Evolutionary conservation across 305 asterid species (phyloP), one percentile per base, ranked within the genome.

Genomic region (Stenogyne calaminthoides): DNA sequence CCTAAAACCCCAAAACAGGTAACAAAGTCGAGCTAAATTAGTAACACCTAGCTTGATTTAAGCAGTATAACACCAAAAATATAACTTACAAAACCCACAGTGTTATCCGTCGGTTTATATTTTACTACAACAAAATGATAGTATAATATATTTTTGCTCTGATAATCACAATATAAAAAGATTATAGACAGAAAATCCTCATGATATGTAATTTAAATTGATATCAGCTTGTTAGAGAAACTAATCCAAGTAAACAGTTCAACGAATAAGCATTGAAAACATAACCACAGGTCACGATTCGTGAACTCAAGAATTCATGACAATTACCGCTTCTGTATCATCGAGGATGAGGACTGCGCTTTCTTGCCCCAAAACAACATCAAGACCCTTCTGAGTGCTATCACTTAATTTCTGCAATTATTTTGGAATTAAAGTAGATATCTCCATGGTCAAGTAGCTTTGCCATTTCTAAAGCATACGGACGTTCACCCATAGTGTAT

Each of bases 401-500:
- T 95, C 97, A 70, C 87, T 91, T n/a, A n/a, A n/a, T n/a, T 70
- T 90, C 96, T 46, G 97, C 96, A 76, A 95, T 92, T 76, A 95
- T 88, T 83, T 86, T 89, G 55, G 98, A 90, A 73, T 82, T 77
- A 69, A 95, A 95, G 80, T 92, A 92, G 36, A 81, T 74, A 72
- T 77, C 85, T 69, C 75, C 81, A 52, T 97, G 98, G 69, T 95
- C 99, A 22, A 95, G 97, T 64, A 95, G 82, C 2, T 25, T 75
- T 66, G 96, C 98, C 99, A 94, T 94, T 81, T 85, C 87, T 73
- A 92, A 57, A 18, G 98, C 99, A 84, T 94, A 94, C n/a, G 89
- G 89, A 49, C 98, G 96, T 72, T 92, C 97, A 2, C 97, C 99
- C 98, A 92, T 92, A 10, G 99, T 95, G 79, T 95, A 95, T 73